Percentiles rank a stretch among this genome's conserved stretches.
Evolutionary conservation across 352 stramenopile genomes (phyloP).

Genomic region (Phytophthora cryptogea): DNA sequence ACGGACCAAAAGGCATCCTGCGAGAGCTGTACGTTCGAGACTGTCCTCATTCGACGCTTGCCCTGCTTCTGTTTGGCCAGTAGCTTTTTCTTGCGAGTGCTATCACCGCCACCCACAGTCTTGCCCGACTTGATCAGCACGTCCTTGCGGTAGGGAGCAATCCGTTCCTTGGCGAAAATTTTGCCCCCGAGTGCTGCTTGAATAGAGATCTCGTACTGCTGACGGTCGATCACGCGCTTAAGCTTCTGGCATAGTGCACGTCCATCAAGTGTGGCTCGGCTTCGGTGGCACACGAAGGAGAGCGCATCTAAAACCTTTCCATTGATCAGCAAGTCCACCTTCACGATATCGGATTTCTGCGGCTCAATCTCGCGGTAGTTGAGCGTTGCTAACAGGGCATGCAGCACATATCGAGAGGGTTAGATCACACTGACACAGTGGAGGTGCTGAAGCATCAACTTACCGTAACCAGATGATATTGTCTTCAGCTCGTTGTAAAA

Average conservation of each 20-base stretch:
- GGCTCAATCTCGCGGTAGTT: conserved; percentile 95
- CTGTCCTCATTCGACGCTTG: conserved; percentile 97
- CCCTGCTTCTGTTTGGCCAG: conserved; percentile 99
- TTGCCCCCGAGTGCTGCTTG: conserved; percentile 96
- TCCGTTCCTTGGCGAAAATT: conserved; percentile 97
- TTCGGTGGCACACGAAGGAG: conserved; percentile 96
- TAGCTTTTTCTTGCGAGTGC: conserved; percentile 98
- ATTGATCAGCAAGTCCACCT: conserved; percentile 96
- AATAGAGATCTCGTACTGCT: conserved; percentile 99
- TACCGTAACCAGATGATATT: conserved; percentile 95
- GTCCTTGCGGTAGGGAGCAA: conserved; percentile 96
- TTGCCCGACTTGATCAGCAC: conserved; percentile 96
- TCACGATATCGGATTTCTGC: conserved; percentile 93
- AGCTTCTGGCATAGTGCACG: conserved; percentile 94
- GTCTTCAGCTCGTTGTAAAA: conserved; percentile 99
- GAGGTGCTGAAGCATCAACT: conserved; percentile 9
- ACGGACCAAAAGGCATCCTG: conserved; percentile 99
- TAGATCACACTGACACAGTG: neutral
- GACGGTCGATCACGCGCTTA: conserved; percentile 95
- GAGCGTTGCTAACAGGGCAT: conserved; percentile 69
- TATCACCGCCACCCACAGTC: conserved; percentile 96
- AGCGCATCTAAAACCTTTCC: conserved; percentile 95
- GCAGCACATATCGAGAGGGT: neutral
- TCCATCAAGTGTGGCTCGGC: conserved; percentile 77
- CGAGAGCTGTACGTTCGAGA: conserved; percentile 96